These are phyloP conservation scores for Debaryomyces hansenii DNA, from an alignment of 805 yeast species.

Conservation along the genomic window DNA sequence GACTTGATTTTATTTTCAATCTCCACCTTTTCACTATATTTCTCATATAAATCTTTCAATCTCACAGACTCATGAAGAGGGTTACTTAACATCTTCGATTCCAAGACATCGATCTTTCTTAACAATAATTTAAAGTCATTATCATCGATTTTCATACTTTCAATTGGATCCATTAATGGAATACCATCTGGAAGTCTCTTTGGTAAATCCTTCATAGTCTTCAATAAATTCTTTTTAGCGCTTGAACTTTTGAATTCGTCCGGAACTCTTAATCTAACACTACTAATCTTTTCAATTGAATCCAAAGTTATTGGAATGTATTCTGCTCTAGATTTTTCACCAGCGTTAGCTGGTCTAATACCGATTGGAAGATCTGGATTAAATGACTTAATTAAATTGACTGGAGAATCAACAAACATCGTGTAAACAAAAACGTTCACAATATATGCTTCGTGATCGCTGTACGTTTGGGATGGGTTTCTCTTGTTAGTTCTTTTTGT, in stretches of 20 bases:
- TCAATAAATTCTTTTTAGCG: slow-evolving; percentile 62
- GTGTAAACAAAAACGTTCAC: slow-evolving; percentile 80
- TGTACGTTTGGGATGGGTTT: slow-evolving; percentile 53
- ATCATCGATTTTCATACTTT: slow-evolving; percentile 89
- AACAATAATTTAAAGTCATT: slow-evolving; percentile 69
- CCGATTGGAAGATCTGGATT: slow-evolving; percentile 84
- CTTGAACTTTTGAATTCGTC: slow-evolving; percentile 59
- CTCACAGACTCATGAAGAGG: slow-evolving; percentile 65
- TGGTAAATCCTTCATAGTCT: slow-evolving; percentile 76
- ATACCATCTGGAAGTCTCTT: slow-evolving; percentile 87
- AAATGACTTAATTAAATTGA: slow-evolving; percentile 72
- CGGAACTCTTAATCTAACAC: slow-evolving; percentile 79
- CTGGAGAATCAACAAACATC: slow-evolving; percentile 82
- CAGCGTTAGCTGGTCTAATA: slow-evolving; percentile 76
- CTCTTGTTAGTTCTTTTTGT: slow-evolving; percentile 68
- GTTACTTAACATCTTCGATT: slow-evolving; percentile 67
- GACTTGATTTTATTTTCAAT: slow-evolving; percentile 58
- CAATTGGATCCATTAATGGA: slow-evolving; percentile 88
- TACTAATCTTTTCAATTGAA: slow-evolving; percentile 73
- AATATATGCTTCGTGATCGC: slow-evolving; percentile 88
- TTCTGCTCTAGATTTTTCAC: slow-evolving; percentile 71
- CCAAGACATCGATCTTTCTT: slow-evolving; percentile 80
- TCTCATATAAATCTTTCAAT: slow-evolving; percentile 59
- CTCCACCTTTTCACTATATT: slow-evolving; percentile 64
- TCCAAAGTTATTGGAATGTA: slow-evolving; percentile 82